Conservation (phyloP, 805 yeast species). For the Teunomyces barrocoloradensis region DNA sequence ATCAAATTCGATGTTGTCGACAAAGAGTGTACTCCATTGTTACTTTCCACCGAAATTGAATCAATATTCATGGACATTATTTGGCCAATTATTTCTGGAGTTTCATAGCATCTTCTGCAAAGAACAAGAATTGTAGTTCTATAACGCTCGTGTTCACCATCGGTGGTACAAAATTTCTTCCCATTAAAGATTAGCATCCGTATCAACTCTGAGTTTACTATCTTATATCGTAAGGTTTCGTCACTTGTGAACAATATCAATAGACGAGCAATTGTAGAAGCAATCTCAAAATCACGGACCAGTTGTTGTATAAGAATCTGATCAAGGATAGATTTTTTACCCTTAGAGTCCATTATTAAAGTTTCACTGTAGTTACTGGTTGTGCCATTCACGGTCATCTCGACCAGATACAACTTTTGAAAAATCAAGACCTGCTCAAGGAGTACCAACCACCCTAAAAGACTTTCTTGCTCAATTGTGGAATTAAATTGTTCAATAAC, state of each 20-base stretch:
- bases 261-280: background rate
- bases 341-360: background rate
- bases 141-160: background rate
- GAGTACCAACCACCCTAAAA: background rate
- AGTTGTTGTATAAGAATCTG: background rate
- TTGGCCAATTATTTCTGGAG: background rate
- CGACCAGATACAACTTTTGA: background rate
- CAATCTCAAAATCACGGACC: background rate
- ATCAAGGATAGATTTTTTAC: background rate
- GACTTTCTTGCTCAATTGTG: background rate
- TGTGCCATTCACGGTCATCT: background rate
- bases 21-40: background rate
- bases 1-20: background rate
- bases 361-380: too few species aligned
- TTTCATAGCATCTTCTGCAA: background rate
- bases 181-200: background rate
- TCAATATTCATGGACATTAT: background rate
- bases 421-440: background rate
- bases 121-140: background rate
- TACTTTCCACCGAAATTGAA: background rate
- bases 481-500: background rate
- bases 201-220: background rate
- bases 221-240: background rate
- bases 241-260: background rate
- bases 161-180: background rate